Evolutionary conservation across 495 filamentous ascomycete genomes (phyloP), one percentile per base, ranked within the genome.

Genomic region (Astrothelium subdiscretum): DNA sequence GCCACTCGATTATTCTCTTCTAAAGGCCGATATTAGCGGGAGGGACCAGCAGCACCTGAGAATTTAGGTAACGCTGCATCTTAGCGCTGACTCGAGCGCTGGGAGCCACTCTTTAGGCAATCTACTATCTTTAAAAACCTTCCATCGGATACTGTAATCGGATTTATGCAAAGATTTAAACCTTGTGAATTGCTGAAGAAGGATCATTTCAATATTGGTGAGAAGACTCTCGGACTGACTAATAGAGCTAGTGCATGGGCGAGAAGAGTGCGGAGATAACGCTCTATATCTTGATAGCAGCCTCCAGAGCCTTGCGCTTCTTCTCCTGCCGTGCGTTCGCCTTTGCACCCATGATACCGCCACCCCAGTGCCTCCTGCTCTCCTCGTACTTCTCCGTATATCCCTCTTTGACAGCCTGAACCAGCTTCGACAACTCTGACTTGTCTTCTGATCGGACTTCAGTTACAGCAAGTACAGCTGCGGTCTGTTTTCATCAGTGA

Each of bases 331-430:
- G 84, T 74, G 89, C 91, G 72, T 89, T 85, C 72, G 95, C 92
- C 88, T 99, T 99, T 76, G 85, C 82, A 69, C 95, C 95, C 92
- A 97, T 96, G 81, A 97, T 96, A 79, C 95, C 95, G 85, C 95
- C 95, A 82, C 95, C 95, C 94, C 95, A 99, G 81, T 91, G 87
- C 76, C 90, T 86, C 79, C 88, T 89, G 72, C 81, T 74, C 75
- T 95, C 90, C 81, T 96, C 91, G 77, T 90, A 88, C 85, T 95
- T 96, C 77, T 94, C 92, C 66, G 86, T 78, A 82, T 96, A 99
- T 65, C 92, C 94, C 75, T 97, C 95, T 88, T 99, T 97, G 83
- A 97, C 83, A 76, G 92, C 86, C 63, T 87, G 88, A 74, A 96
- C 83, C 73, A 97, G 87, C 85, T 97, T 99, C 76, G 90, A 84